Evolutionary conservation across 2,329 filamentous ascomycete species (phyloP).

Genomic region (Colletotrichum echinochloae): DNA sequence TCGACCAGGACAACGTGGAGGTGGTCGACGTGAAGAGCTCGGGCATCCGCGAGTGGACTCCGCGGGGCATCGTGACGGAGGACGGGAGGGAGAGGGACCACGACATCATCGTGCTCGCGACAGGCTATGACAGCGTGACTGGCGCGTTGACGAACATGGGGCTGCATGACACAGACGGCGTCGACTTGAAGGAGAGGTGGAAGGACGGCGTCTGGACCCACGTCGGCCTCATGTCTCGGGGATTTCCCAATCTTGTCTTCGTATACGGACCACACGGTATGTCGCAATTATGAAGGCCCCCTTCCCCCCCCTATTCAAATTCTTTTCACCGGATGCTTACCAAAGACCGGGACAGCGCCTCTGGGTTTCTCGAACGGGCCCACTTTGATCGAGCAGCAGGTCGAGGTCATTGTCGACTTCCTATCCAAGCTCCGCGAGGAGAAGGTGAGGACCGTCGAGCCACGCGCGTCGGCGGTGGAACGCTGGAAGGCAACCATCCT

Average conservation of each 20-base stretch:
- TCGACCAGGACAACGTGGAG: slow-evolving; percentile 58
- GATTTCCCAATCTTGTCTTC: slow-evolving; percentile 43
- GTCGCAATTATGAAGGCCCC: not conserved
- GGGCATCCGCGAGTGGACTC: slow-evolving; percentile 55
- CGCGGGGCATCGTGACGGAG: slow-evolving; percentile 53
- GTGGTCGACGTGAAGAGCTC: slow-evolving; percentile 58
- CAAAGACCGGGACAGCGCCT: slow-evolving; percentile 26
- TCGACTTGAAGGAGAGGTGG: slow-evolving; percentile 50
- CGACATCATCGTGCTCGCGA: slow-evolving; percentile 51
- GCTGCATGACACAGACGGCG: slow-evolving; percentile 46
- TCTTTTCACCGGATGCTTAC: not conserved
- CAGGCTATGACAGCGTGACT: slow-evolving; percentile 51
- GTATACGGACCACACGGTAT: slow-evolving; percentile 45
- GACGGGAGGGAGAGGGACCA: slow-evolving; percentile 53
- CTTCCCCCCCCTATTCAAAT: not conserved
- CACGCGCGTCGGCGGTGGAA: slow-evolving; percentile 27
- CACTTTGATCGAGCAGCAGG: slow-evolving; percentile 38
- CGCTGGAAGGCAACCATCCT: slow-evolving; percentile 40
- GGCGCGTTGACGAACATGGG: slow-evolving; percentile 49
- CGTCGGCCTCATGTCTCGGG: slow-evolving; percentile 43
- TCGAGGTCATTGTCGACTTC: slow-evolving; percentile 39
- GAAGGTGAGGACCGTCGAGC: slow-evolving; percentile 38
- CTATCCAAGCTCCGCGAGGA: slow-evolving; percentile 32
- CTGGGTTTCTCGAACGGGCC: slow-evolving; percentile 43
- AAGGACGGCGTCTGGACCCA: slow-evolving; percentile 47